Base-by-base conservation (phyloP, 352 stramenopile species). In the Elongisporangium undulatum region DNA sequence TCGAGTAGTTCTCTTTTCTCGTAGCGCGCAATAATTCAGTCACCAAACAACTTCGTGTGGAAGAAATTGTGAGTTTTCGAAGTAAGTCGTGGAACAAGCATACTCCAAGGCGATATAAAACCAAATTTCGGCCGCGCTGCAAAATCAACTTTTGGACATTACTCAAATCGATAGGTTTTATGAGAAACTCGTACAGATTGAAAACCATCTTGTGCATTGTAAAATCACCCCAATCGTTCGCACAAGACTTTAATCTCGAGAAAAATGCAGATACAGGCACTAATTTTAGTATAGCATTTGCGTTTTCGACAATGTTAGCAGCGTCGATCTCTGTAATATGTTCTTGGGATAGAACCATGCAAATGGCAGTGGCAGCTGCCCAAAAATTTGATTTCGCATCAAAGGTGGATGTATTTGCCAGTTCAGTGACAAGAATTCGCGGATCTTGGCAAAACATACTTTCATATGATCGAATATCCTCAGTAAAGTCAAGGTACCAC, bases 21-120 rank as follows among this genome's bases (percentile, higher is more conserved):
- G 34, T 45, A 45, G 13, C 34, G 12, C 34, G 34, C 13, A 45
- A 17, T 54, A 85, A 64, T 24, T 80, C 71, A 16, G 62, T 38
- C 6, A 87, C 39, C 49, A 87, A 60, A 48, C 63, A 75, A 39
- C 64, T 69, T 57, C 82, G 76, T 21, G 66, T 52, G 0, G 73
- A 77, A 2, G 67, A 77, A 38, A 74, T 79, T 1, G 73, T 84
- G 3, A 87, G 54, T 26, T 85, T 85, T 15, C 75, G 64, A 24
- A 87, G 67, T 7, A 83, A 59, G 34, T 87, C 77, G 53, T 87
- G 77, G 8, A 80, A 45, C 55, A 84, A 65, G 19, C 71, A 77
- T 8, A 87, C 51, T 0, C 73, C 75, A 5, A 68, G 69, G 34
- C 65, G 62, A 23, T 62, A 49, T 21, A 84, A 54, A 41, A 60